Base-by-base conservation (phyloP, 768 basidiomycete genomes). In the Auriscalpium microsporum region DNA sequence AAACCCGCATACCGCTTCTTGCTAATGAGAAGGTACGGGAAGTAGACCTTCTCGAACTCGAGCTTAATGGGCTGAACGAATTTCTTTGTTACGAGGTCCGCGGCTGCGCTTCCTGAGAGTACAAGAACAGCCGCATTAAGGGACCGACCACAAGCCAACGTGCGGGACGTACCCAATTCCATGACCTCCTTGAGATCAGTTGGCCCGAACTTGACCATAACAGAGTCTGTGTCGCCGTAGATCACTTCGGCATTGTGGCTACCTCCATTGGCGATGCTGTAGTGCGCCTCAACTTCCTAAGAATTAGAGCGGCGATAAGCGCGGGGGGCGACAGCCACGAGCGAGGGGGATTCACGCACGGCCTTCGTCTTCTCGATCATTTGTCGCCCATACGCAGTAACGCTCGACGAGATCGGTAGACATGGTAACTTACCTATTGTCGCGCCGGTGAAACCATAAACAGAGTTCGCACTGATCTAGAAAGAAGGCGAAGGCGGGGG, bases 21-120 rank as follows among this genome's bases (percentile, higher is more conserved):
- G 78, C 77, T 98, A 72, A 99, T 99, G 49, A 99, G 84, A 53
- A 99, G 72, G 70, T 98, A 99, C 5, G 96, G 96, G 69, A 89
- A 98, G 72, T 99, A 99, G 6, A 98, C 94, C 68, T 99, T 98
- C 68, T 99, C 96, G 71, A 99, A 99, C 70, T 99, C 95, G 28
- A 99, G 83, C 69, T 98, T 98, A 75, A 98, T 98, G 0, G 95
- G 96, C 64, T 87, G 86, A 63, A 94, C 74, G 68, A 99, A 99
- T 68, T 93, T 91, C 44, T 78, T 68, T 0, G 96, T 94, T 16
- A 99, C 95, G 14, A 90, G 78, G 14, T 90, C 83, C 1, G 96
- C 96, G 2, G 96, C 96, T 72, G 97, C 90, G 42, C 84, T 83
- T 40, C 94, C 94, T 95, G 61, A 49, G 28, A 19, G 35, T 54